Conservation (phyloP, 495 filamentous ascomycete species). For the Hypoxylon intermedium region DNA sequence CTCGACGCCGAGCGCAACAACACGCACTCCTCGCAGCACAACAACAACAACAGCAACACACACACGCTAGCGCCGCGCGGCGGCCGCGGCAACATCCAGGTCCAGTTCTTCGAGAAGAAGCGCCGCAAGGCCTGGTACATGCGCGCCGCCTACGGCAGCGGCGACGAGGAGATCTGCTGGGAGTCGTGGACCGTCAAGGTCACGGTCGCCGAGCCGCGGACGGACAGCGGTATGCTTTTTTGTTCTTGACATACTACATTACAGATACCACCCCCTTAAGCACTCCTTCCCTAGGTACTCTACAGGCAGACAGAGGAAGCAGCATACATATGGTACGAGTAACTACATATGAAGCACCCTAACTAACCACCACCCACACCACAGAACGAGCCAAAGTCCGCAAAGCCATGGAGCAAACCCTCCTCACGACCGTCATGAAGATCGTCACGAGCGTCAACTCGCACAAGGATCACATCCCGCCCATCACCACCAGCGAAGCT, state of each 20-base stretch:
- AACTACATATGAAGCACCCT: too few species aligned
- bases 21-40: slow-evolving; percentile 28
- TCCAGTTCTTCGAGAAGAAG: slow-evolving; percentile 95
- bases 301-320: too few species aligned
- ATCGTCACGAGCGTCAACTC: slow-evolving; percentile 83
- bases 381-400: slow-evolving; percentile 85
- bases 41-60: slow-evolving; percentile 14
- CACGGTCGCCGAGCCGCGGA: slow-evolving; percentile 84
- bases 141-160: slow-evolving; percentile 75
- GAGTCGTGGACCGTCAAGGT: slow-evolving; percentile 94
- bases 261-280: too few species aligned
- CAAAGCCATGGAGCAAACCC: slow-evolving; percentile 82
- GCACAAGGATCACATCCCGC: slow-evolving; percentile 96
- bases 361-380: too few species aligned
- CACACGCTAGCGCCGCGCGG: slow-evolving; percentile 36
- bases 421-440: slow-evolving; percentile 85
- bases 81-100: slow-evolving; percentile 79
- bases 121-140: slow-evolving; percentile 82
- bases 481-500: slow-evolving; percentile 88
- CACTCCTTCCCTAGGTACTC: too few species aligned
- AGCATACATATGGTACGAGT: too few species aligned
- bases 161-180: slow-evolving; percentile 94
- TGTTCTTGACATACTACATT: too few species aligned
- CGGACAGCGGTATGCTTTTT: slow-evolving; percentile 75
- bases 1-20: slow-evolving; percentile 56